A percentile compares a stretch with the other conserved stretches of the same genome.
Evolutionary conservation across 176 grass and related monocot species (phyloP).

Genomic region (Rhipidocladum racemiflorum): DNA sequence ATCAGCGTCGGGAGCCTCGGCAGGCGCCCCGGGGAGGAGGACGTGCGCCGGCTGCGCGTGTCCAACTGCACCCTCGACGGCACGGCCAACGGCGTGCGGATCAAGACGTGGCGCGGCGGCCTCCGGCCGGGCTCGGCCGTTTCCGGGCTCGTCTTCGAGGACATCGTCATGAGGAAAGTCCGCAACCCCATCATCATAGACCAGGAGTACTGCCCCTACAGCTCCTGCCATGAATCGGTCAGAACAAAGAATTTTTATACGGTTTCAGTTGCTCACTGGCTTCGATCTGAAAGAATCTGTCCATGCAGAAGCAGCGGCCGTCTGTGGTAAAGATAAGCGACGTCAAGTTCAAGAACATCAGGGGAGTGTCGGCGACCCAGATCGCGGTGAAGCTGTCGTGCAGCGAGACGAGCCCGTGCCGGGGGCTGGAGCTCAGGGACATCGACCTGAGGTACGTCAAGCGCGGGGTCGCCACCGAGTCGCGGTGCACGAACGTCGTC

Average conservation of each 20-base stretch:
- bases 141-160: conserved; percentile 48
- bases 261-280: background rate
- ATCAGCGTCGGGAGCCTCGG: conserved; percentile 83
- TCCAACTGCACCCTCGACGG: conserved; percentile 53
- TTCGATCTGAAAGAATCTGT: background rate
- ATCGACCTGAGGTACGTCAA: conserved; percentile 50
- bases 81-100: conserved; percentile 47
- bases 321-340: conserved; percentile 51
- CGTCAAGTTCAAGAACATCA: conserved; percentile 59
- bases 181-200: conserved; percentile 57
- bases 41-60: conserved; percentile 51
- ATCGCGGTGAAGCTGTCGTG: conserved; percentile 52
- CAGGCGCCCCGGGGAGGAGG: conserved; percentile 61
- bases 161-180: conserved; percentile 47
- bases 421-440: conserved; percentile 47
- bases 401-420: conserved; percentile 46
- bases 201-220: conserved; percentile 61
- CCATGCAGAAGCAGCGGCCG: conserved; percentile 7
- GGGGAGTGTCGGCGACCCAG: conserved; percentile 44
- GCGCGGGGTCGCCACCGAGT: conserved; percentile 35
- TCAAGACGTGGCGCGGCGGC: conserved; percentile 50
- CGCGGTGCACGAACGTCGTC: conserved; percentile 43
- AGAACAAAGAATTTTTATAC: background rate
- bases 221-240: conserved; percentile 29
- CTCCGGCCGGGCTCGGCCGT: conserved; percentile 11